Percentiles rank a stretch among this genome's conserved stretches.
Evolutionary conservation across 306 rosid genomes (phyloP).

Genomic region (Herpetospermum pedunculosum): DNA sequence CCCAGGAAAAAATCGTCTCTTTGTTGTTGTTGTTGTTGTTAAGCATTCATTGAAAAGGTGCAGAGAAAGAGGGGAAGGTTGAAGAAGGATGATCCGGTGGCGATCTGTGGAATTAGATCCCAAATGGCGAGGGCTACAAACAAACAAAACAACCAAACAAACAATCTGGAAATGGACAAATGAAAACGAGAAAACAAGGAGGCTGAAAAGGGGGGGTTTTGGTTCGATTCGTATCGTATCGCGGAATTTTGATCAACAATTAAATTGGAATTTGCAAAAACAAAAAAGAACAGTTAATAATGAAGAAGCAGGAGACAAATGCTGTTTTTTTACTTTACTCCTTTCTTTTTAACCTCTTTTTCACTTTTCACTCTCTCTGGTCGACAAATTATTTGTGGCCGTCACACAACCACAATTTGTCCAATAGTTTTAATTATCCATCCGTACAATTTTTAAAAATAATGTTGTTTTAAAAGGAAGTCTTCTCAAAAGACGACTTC

Average conservation of each 20-base stretch:
- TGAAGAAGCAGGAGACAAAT: background rate
- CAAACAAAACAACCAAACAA: conserved; percentile 10
- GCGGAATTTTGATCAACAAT: too few species aligned
- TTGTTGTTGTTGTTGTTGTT: background rate
- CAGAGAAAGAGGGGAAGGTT: background rate
- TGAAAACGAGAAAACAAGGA: background rate
- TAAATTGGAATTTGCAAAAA: too few species aligned
- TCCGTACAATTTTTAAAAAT: too few species aligned
- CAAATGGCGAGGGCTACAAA: background rate
- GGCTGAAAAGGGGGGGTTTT: background rate
- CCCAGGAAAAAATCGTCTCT: background rate
- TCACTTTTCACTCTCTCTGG: too few species aligned
- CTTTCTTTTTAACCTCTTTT: background rate
- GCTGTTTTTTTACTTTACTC: background rate
- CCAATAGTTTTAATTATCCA: too few species aligned
- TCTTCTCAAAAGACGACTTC: too few species aligned
- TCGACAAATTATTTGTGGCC: too few species aligned
- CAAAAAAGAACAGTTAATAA: too few species aligned
- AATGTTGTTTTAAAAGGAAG: too few species aligned
- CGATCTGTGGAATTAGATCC: background rate
- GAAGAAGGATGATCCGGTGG: background rate
- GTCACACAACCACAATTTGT: too few species aligned
- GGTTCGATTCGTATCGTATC: conserved; percentile 3
- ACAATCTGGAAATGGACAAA: background rate
- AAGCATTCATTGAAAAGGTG: too few species aligned